These are phyloP conservation scores for Backusella tuberculispora DNA, from an alignment of 192 early-diverging fungal species.

Conservation along the genomic window DNA sequence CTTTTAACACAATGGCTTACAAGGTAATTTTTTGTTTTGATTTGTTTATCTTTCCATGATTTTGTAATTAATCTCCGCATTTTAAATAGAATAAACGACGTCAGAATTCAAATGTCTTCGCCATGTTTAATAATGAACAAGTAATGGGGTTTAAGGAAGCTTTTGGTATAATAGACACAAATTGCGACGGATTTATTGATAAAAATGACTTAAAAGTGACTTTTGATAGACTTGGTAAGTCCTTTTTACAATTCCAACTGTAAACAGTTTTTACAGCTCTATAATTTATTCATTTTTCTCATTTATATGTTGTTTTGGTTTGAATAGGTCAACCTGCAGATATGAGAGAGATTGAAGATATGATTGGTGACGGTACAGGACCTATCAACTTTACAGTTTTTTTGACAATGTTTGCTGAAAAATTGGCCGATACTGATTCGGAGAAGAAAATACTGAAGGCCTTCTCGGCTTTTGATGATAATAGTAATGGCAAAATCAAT, in stretches of 20 bases:
- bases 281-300: not conserved
- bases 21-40: not conserved
- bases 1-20: not conserved
- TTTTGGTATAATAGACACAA: slow-evolving; percentile 95
- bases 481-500: slow-evolving; percentile 78
- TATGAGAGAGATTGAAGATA: slow-evolving; percentile 83
- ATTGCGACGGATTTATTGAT: slow-evolving; percentile 90
- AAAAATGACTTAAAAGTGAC: slow-evolving; percentile 92
- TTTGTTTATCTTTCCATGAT: slow-evolving; percentile 1
- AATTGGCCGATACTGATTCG: slow-evolving; percentile 88
- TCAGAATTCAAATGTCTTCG: slow-evolving; percentile 97
- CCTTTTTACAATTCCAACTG: not conserved
- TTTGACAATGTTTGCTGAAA: slow-evolving; percentile 94
- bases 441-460: slow-evolving; percentile 90
- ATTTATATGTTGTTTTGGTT: not conserved
- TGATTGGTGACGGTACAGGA: slow-evolving; percentile 87
- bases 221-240: slow-evolving; percentile 74
- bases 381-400: slow-evolving; percentile 99
- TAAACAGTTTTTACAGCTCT: not conserved
- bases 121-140: slow-evolving; percentile 95
- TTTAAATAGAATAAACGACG: slow-evolving; percentile 44
- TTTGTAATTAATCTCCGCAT: not conserved
- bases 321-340: slow-evolving; percentile 66
- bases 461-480: slow-evolving; percentile 92
- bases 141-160: slow-evolving; percentile 97